These are phyloP conservation scores for Amphibolis antarctica DNA, from an alignment of 106 monocot species.

Conservation along the genomic window DNA sequence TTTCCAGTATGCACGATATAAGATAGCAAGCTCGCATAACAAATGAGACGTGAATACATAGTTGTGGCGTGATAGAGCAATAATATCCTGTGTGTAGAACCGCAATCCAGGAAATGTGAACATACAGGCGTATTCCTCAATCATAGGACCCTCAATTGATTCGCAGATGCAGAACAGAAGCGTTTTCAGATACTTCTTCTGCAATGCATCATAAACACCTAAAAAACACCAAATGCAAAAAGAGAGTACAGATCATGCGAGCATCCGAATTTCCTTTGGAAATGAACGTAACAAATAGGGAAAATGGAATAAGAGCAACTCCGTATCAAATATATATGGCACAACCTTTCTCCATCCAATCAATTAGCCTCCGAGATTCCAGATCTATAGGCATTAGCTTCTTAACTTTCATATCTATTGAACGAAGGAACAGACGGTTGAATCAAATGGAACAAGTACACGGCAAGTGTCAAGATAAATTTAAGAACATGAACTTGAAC, in stretches of 20 bases:
- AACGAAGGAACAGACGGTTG: neutral
- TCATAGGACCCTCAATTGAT: slow-evolving; percentile 74
- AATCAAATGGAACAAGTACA: neutral
- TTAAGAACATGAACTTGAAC: neutral
- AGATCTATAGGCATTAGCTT: slow-evolving; percentile 94
- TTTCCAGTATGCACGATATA: no score
- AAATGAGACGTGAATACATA: no score
- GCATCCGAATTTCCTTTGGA: neutral
- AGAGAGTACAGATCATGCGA: neutral
- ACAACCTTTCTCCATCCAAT: slow-evolving; percentile 99
- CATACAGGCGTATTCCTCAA: slow-evolving; percentile 93
- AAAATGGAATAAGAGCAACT: neutral
- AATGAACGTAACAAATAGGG: neutral
- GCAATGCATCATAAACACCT: slow-evolving; percentile 96
- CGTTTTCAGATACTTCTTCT: slow-evolving; percentile 96
- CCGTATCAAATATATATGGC: neutral
- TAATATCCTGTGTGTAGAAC: no score
- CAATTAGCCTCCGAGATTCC: slow-evolving; percentile 82
- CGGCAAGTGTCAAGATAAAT: neutral
- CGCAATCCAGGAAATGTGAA: neutral
- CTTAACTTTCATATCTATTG: slow-evolving; percentile 97
- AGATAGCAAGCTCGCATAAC: no score
- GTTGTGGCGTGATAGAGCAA: no score
- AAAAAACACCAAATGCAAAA: neutral
- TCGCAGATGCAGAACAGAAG: slow-evolving; percentile 93